A percentile compares a stretch with the other conserved stretches of the same genome.
Evolutionary conservation across 805 yeast genomes (phyloP).

Genomic region (Kluyveromyces wickerhamii): DNA sequence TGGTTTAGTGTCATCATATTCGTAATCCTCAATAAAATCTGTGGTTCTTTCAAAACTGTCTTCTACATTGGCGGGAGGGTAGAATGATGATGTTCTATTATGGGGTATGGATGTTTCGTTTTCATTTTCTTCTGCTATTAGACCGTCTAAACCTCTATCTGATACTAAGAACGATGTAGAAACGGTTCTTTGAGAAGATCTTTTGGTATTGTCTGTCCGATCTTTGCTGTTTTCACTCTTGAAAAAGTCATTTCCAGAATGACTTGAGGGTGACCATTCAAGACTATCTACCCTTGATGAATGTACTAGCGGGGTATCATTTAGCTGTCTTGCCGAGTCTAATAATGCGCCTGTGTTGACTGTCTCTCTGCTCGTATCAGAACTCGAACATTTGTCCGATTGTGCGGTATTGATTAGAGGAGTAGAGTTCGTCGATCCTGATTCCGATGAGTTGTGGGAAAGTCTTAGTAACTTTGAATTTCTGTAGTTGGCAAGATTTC

Average conservation of each 20-base stretch:
- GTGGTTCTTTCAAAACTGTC: neutral
- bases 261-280: neutral
- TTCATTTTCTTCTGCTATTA: conserved; percentile 5
- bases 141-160: neutral
- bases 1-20: conserved; percentile 15
- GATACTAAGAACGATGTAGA: conserved; percentile 6
- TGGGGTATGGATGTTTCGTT: neutral
- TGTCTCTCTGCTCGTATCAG: conserved; percentile 8
- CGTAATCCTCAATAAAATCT: conserved; percentile 1
- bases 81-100: conserved; percentile 1
- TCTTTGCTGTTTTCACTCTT: neutral
- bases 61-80: neutral
- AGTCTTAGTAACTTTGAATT: neutral
- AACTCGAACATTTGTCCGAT: neutral
- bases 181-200: conserved; percentile 7
- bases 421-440: conserved; percentile 1
- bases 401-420: neutral
- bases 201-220: conserved; percentile 1
- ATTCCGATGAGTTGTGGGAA: neutral
- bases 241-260: conserved; percentile 1
- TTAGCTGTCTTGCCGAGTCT: neutral
- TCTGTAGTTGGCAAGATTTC: conserved; percentile 1
- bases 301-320: neutral
- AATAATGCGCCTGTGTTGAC: conserved; percentile 7
- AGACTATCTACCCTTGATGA: neutral